Evolutionary conservation across 2,329 filamentous ascomycete genomes (phyloP).

Genomic region (Aspergillus sp.): DNA sequence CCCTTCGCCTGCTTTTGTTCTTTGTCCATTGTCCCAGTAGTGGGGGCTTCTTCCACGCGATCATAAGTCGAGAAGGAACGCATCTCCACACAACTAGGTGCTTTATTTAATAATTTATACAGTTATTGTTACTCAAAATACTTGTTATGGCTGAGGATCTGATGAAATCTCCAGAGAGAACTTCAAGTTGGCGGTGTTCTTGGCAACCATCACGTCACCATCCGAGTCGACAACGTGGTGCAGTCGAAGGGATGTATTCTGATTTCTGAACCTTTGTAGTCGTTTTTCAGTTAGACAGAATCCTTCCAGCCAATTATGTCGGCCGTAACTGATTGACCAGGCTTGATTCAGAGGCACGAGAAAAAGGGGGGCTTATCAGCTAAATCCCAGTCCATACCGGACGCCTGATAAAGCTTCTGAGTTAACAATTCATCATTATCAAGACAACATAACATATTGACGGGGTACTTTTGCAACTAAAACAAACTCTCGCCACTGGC

Average conservation of each 20-base stretch:
- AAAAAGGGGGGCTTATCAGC: neutral
- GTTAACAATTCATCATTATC: neutral
- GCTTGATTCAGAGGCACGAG: neutral
- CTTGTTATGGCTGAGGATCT: neutral
- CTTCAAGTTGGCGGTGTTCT: neutral
- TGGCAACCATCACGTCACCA: neutral
- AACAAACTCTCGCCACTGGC: neutral
- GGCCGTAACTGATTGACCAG: neutral
- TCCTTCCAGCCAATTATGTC: neutral
- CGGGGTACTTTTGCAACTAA: neutral
- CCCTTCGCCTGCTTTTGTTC: neutral
- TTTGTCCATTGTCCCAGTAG: neutral
- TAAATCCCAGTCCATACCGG: neutral
- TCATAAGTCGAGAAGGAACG: neutral
- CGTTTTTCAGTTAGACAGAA: neutral
- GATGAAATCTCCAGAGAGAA: neutral
- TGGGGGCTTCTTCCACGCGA: neutral
- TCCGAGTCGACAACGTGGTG: neutral
- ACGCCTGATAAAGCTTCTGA: neutral
- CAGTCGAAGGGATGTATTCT: neutral
- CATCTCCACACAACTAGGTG: neutral
- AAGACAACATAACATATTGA: neutral
- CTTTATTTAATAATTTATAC: neutral
- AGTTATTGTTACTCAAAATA: too few species aligned
- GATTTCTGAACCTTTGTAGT: neutral